Conservation (phyloP, 345 rosid genomes). For the Boechera divaricarpa region DNA sequence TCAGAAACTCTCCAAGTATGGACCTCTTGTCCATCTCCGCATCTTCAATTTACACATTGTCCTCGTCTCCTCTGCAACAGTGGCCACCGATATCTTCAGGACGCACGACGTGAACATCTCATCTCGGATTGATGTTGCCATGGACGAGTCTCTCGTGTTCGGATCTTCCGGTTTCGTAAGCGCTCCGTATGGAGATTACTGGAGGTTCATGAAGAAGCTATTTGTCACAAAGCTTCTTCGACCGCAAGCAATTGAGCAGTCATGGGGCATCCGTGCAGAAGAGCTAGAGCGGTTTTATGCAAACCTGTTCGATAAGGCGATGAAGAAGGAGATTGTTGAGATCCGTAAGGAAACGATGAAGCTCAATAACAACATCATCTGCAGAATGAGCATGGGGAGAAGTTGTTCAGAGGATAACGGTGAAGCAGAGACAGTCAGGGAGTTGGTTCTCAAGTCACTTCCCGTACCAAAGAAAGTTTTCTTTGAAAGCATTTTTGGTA, state of each 20-base stretch:
- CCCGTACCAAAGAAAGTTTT: neutral
- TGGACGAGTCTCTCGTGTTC: too few relatives aligned
- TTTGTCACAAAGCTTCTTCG: too few relatives aligned
- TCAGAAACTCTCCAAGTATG: neutral
- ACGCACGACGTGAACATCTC: too few relatives aligned
- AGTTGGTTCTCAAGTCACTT: neutral
- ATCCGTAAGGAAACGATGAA: slow-evolving; percentile 20
- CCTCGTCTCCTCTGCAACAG: neutral
- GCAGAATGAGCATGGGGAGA: slow-evolving; percentile 51
- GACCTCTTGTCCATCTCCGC: neutral
- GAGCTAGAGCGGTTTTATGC: too few relatives aligned
- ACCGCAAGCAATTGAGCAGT: too few relatives aligned
- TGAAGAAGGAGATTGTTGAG: slow-evolving; percentile 30
- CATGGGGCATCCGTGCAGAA: too few relatives aligned
- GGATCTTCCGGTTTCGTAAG: too few relatives aligned
- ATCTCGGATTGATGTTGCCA: too few relatives aligned
- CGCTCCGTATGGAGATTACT: too few relatives aligned
- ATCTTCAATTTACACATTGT: neutral
- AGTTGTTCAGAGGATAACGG: neutral
- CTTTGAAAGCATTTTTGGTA: neutral
- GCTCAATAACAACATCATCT: slow-evolving; percentile 33
- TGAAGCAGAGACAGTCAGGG: slow-evolving; percentile 20
- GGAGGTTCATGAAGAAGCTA: too few relatives aligned
- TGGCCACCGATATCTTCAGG: neutral
- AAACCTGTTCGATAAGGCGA: slow-evolving; percentile 25